Base-by-base conservation (phyloP, 345 rosid species). In the Firmiana major region DNA sequence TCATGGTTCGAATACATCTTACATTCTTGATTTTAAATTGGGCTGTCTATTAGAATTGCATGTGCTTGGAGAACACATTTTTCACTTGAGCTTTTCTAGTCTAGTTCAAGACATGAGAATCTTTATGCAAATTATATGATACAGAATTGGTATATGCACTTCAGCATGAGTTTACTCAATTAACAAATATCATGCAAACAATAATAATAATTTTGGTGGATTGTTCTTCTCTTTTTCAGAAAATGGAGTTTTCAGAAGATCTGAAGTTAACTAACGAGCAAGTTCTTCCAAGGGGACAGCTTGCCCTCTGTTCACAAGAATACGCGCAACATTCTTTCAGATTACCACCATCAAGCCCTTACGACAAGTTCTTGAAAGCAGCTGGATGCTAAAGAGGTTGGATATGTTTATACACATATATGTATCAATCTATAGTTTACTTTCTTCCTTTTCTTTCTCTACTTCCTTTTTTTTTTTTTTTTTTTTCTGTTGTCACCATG, bases 311-410 rank as follows among this genome's bases (percentile, higher is more conserved):
- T 63, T 80, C 89, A 3, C 85, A 46, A 0, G 89, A 88, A 62
- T 78, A 80, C 11, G 88, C 85, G 49, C 91, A 86, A 46, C 85
- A 79, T 67, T 89, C 97, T 46, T 93, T 92, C 84, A 81, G 81
- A 78, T 85, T 92, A 80, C 98, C 95, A 17, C 93, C 95, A 77
- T 87, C 98, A 49, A 92, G 97, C 84, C 98, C 98, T 10, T 89
- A 89, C 17, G 97, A 90, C 80, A 90, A 92, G 66, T 92, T 93
- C 89, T 81, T 92, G 84, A 90, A 94, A 83, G 97, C 97, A 16
- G 98, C 95, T 62, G 93, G 97, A 62, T 92, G 95, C 84, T 91
- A 70, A 84, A 74, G 82, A 79, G 80, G 55, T 55, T 15, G 9
- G n/a, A 12, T 22, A 34, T 38, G 17, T 70, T 63, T 2, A 46